Evolutionary conservation across 2,329 filamentous ascomycete species (phyloP).

Genomic region (Scortechinia acanthostroma): DNA sequence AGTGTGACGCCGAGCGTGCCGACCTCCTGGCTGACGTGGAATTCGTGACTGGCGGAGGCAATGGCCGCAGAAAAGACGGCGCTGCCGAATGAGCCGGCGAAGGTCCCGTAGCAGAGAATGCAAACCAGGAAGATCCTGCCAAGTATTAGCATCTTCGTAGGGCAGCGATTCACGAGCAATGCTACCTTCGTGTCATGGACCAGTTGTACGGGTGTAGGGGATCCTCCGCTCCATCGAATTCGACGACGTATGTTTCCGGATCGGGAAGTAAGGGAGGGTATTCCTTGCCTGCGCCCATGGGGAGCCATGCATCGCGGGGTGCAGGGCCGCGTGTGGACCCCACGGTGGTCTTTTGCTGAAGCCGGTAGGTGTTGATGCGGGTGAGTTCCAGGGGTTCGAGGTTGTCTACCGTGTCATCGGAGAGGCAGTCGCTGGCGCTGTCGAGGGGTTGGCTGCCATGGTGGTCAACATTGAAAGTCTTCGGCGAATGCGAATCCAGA

Average conservation of each 20-base stretch:
- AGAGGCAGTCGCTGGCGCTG: too few species aligned
- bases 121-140: neutral
- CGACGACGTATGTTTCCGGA: neutral
- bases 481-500: too few species aligned
- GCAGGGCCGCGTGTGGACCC: neutral
- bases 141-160: neutral
- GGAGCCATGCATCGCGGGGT: neutral
- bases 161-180: neutral
- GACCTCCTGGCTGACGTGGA: too few species aligned
- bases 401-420: too few species aligned
- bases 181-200: neutral
- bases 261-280: neutral
- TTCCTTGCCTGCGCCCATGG: neutral
- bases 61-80: neutral
- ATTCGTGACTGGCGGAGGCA: neutral
- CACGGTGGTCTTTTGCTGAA: neutral
- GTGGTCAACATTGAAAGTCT: too few species aligned
- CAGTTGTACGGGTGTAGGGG: neutral
- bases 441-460: too few species aligned
- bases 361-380: neutral
- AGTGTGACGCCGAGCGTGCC: too few species aligned
- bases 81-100: neutral
- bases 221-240: neutral
- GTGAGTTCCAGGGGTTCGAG: neutral
- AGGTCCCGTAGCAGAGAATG: neutral